Base-by-base conservation (phyloP, 2,329 filamentous ascomycete genomes). In the Ophiostoma tasmaniense region DNA sequence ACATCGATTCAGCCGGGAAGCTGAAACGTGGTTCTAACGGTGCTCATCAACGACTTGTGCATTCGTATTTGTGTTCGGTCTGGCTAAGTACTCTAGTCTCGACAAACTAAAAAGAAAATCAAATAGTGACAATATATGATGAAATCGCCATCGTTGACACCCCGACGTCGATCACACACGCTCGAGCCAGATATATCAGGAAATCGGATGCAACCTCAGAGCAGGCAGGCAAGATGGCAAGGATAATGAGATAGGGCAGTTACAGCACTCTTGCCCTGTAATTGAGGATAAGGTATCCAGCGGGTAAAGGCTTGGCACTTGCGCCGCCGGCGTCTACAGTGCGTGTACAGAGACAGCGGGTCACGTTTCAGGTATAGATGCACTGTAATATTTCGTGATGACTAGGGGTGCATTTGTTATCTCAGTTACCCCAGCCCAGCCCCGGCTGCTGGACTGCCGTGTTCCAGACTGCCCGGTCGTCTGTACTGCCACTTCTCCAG, bases 381-480 rank as follows among this genome's bases (percentile, higher is more conserved):
- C n/a, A n/a, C n/a, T n/a, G n/a, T n/a, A n/a, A n/a, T n/a, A n/a
- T n/a, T n/a, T n/a, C n/a, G n/a, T n/a, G n/a, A n/a, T n/a, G n/a
- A n/a, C 14, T 13, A 42, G 13, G 17, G 14, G 14, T 3, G 39
- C 39, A 42, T 42, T 42, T 14, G 37, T 42, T 4, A 28, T 20
- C 50, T 17, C 5, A 25, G 3, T n/a, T 25, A 50, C 65, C 52
- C 30, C 59, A 5, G 17, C 65, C 25, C 25, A 35, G 42, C 68
- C 50, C 50, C 61, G 68, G 68, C 64, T 67, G 39, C 14, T 28
- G n/a, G 52, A 33, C 28, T 67, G 64, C 68, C 68, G 65, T 67
- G 68, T 69, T 69, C 55, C 68, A 69, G 65, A 69, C 42, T 45
- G 64, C 55, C 68, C 52, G 30, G 52, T 39, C 65, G 3, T 14